Base-by-base conservation (phyloP, 1,284 basidiomycete species). In the Ganoderma sp. region DNA sequence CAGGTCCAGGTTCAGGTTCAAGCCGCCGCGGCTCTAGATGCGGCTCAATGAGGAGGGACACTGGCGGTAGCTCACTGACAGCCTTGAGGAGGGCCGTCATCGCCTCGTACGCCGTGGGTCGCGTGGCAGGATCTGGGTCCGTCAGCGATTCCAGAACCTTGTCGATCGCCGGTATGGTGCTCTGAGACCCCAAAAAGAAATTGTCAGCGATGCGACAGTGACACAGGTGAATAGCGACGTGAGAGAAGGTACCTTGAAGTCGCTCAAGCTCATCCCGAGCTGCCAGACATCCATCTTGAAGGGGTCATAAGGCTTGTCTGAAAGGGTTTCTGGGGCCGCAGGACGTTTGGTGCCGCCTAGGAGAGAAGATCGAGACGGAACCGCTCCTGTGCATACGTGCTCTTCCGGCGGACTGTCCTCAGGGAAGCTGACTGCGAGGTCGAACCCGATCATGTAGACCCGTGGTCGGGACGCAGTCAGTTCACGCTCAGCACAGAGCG, bases 221-320 rank as follows among this genome's bases (percentile, higher is more conserved):
- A 14, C 6, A 39, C 2, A 10, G 6, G 37, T 39, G 37, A 39
- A 39, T 2, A 7, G 19, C 19, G 43, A 6, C 25, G 34, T 17
- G 52, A 22, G 37, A 8, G 2, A 0, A 32, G 4, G 37, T 39
- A 70, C 69, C 66, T 63, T 63, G 45, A 67, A 63, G 41, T 65
- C 61, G 4, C 10, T 6, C 4, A 67, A 43, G 12, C 64, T 67
- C 12, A 7, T 42, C 17, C 63, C 66, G 10, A 67, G 39, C 39
- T 67, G 66, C 66, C 69, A 70, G 9, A 67, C 50, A 19, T 70
- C 66, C 22, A 67, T 34, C 42, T 70, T 70, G 61, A 59, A 70
- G 4, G 69, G 66, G 34, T 65, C 48, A 8, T 70, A 78, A 0
- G 75, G 70, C 43, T 69, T 37, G 15, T 70, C 76, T 7, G 67